phyloP scores from a whole-genome alignment of 1,284 basidiomycete genomes.

The Austroboletus novae-zelandiae region DNA sequence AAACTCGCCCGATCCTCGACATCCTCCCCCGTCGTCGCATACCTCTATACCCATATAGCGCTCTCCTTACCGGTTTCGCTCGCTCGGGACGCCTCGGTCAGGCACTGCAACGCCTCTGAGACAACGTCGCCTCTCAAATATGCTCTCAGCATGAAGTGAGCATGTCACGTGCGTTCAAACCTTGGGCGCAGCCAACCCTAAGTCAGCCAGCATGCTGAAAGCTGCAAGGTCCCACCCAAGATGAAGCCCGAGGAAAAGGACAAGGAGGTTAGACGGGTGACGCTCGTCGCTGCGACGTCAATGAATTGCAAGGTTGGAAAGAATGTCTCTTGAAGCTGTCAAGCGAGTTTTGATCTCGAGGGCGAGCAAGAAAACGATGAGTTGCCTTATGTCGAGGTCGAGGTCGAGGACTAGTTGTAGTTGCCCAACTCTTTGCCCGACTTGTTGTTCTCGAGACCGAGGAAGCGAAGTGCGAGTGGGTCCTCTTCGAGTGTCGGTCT shows the following conservation, averaged over 20 bases:
- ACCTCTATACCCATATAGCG: conserved; percentile 13
- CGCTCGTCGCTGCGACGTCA: too few relatives aligned
- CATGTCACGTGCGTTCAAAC: conserved; percentile 68
- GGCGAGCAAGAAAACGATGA: conserved; percentile 10
- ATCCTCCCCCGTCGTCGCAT: conserved; percentile 7
- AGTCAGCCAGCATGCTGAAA: too few relatives aligned
- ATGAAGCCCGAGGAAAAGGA: too few relatives aligned
- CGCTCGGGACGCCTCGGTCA: conserved; percentile 47
- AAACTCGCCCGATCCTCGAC: conserved; percentile 17
- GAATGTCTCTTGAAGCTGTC: not conserved
- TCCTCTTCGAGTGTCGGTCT: too few relatives aligned
- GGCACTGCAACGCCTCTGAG: conserved; percentile 37
- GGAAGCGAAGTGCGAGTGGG: too few relatives aligned
- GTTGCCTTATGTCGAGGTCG: conserved; percentile 14
- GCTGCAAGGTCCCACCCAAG: too few relatives aligned
- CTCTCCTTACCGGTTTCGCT: conserved; percentile 56
- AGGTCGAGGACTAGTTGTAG: too few relatives aligned
- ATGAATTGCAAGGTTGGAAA: conserved; percentile 37
- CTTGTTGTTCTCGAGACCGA: too few relatives aligned
- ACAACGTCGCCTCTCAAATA: conserved; percentile 44
- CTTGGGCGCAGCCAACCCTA: too few relatives aligned
- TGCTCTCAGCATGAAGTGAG: conserved; percentile 63
- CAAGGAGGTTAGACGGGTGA: too few relatives aligned
- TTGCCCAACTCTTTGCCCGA: too few relatives aligned
- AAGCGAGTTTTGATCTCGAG: too few relatives aligned